Conservation (phyloP, 495 filamentous ascomycete genomes). For the Penicillium simplicissimum region DNA sequence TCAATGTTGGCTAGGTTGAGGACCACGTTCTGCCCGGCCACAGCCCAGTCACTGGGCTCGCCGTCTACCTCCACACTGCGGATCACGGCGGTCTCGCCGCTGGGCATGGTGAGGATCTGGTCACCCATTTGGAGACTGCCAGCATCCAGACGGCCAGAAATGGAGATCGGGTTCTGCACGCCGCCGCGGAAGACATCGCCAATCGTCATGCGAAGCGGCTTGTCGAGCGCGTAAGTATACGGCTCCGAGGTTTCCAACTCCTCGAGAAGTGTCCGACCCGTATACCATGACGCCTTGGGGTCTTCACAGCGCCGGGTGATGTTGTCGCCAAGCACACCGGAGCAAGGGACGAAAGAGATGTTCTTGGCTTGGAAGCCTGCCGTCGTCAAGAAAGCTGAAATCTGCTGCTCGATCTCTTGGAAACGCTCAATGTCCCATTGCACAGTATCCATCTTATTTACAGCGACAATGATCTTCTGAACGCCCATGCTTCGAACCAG, state of each 20-base stretch:
- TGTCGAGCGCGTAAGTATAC: constrained; percentile 65
- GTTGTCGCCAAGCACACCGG: constrained; percentile 85
- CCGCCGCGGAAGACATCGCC: constrained; percentile 80
- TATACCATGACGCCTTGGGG: constrained; percentile 71
- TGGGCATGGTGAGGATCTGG: constrained; percentile 73
- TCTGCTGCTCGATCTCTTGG: constrained; percentile 79
- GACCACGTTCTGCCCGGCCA: constrained; percentile 88
- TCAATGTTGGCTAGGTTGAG: constrained; percentile 88
- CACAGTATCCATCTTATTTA: constrained; percentile 92
- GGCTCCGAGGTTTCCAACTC: constrained; percentile 81
- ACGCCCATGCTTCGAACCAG: constrained; percentile 92
- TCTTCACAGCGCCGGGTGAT: constrained; percentile 63
- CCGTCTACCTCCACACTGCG: constrained; percentile 76
- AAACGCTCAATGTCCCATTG: constrained; percentile 80
- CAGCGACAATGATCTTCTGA: constrained; percentile 78
- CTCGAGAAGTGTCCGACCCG: constrained; percentile 73
- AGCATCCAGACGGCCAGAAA: constrained; percentile 84
- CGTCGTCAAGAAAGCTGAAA: constrained; percentile 75
- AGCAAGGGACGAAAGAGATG: constrained; percentile 83
- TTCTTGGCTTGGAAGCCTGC: constrained; percentile 80
- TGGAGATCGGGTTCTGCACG: constrained; percentile 68
- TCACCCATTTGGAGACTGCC: constrained; percentile 85
- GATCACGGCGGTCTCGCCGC: constrained; percentile 72
- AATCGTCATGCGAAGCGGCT: constrained; percentile 82
- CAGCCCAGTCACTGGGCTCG: constrained; percentile 79